Base-by-base conservation (phyloP, 768 basidiomycete genomes). In the Boletus vermiculosoides region DNA sequence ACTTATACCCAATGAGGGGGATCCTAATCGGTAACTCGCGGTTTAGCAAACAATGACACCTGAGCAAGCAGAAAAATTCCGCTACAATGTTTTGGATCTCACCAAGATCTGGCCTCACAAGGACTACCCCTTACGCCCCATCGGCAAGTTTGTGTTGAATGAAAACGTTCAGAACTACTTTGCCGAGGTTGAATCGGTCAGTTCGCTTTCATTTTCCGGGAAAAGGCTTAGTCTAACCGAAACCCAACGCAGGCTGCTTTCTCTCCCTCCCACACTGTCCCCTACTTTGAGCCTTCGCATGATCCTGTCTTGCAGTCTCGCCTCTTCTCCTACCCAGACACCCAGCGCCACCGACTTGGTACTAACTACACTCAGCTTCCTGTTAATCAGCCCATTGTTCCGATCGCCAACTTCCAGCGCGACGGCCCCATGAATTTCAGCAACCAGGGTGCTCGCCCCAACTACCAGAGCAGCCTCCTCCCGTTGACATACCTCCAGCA, bases 291-390 rank as follows among this genome's bases (percentile, higher is more conserved):
- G 77, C 83, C 93, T 40, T 88, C 90, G 5, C 83, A 87, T 22
- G 95, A 98, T 74, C 95, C 95, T 23, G 91, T 98, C 63, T 81
- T 98, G 61, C 94, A 98, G 71, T 89, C 90, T 22, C 91, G 95
- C 53, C 83, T 97, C 47, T 98, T 97, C 85, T 92, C 92, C 5
- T 98, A 98, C 79, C 87, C 88, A 4, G 90, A 92, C 68, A 91
- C 90, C 37, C 90, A 92, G 70, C 88, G 90, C 56, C 86, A 92
- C 76, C 88, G 90, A 69, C 86, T 92, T 33, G 90, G 90, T 37
- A 63, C 68, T 52, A 92, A 92, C 77, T 90, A 92, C 76, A 81
- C 87, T 66, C 90, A 96, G 66, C 77, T 98, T 11, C 94, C 94
- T 1, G 87, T 94, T 69, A 98, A 98, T 71, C 80, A 84, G 6